Evolutionary conservation across 2,329 filamentous ascomycete genomes (phyloP), one percentile per base, ranked within the genome.

Genomic region (Chrysosporium queenslandicum): DNA sequence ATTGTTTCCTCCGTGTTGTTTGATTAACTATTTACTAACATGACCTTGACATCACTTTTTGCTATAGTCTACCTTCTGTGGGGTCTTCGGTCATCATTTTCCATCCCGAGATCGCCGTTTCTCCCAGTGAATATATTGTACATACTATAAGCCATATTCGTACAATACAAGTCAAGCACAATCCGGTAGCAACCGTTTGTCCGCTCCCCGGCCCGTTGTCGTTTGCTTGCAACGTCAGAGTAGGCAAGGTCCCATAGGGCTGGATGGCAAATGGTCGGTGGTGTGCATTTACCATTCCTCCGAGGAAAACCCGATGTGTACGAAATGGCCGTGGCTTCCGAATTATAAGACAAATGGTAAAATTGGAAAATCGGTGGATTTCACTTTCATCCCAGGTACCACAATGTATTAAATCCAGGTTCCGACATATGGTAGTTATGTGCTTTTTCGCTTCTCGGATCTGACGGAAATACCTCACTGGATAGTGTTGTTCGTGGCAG

Each of bases 401-500:
- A 45, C 41, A 45, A 30, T 29, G 2, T 20, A 42, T 3, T 25
- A 2, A 42, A 42, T 40, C n/a, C 11, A 39, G n/a, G 14, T 16
- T 39, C n/a, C 20, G 32, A 16, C 36, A 39, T 18, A 39, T 39
- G n/a, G 20, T 5, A 39, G 4, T n/a, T 36, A 14, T 36, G 32
- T 36, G 32, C 5, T 30, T 12, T 21, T 18, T 14, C 2, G n/a
- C n/a, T 46, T 21, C n/a, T 46, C 42, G 42, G 42, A 46, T 46
- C 25, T 46, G 27, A 30, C 42, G 42, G 42, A 32, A 30, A 12
- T 18, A 32, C 42, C n/a, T 46, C 42, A 46, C 42, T 46, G 42
- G 20, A 30, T 20, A 32, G 34, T 4, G 18, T 18, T 12, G 25
- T 46, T 20, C 23, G 14, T 32, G 25, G n/a, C 20, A 18, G 4